A percentile compares a stretch with the other conserved stretches of the same genome.
Evolutionary conservation across 1,139 yeast species (phyloP).

Genomic region (Geotrichum carabidarum): DNA sequence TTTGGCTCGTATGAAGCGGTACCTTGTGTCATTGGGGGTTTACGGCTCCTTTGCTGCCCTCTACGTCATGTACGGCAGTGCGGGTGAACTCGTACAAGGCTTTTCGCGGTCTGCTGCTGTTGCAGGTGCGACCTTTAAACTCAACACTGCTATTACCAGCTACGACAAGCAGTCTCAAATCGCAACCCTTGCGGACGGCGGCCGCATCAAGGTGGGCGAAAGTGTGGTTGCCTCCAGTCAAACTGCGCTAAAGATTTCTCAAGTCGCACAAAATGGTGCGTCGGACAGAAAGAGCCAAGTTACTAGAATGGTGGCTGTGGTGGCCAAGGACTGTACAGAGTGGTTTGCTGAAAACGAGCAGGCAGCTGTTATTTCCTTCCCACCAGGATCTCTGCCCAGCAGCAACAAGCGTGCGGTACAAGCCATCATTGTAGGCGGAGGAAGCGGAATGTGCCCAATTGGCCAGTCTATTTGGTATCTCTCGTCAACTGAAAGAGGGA

Average conservation of each 20-base stretch:
- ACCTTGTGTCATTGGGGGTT: constrained; percentile 78
- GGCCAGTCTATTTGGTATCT: constrained; percentile 90
- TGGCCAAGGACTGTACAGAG: constrained; percentile 79
- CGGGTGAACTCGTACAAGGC: constrained; percentile 94
- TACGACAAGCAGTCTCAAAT: constrained; percentile 61
- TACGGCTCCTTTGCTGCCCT: constrained; percentile 93
- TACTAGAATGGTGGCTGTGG: constrained; percentile 74
- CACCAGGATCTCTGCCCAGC: constrained; percentile 74
- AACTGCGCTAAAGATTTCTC: constrained; percentile 50
- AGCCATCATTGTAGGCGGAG: constrained; percentile 82
- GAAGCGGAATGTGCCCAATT: constrained; percentile 81
- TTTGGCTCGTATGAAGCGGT: constrained; percentile 72
- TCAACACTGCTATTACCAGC: constrained; percentile 58
- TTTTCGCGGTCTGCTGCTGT: constrained; percentile 98
- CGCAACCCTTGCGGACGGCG: constrained; percentile 74
- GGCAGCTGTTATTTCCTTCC: constrained; percentile 85
- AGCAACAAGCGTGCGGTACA: constrained; percentile 72
- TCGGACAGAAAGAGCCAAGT: constrained; percentile 41
- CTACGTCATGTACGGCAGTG: constrained; percentile 90
- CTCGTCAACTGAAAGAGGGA: constrained; percentile 68
- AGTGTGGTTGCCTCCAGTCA: constrained; percentile 47
- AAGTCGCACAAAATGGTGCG: constrained; percentile 32
- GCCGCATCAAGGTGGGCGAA: constrained; percentile 67
- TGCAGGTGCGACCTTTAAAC: constrained; percentile 90
- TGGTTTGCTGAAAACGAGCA: constrained; percentile 86